Conservation (phyloP, 1,139 yeast genomes). For the Pichia terricola region DNA sequence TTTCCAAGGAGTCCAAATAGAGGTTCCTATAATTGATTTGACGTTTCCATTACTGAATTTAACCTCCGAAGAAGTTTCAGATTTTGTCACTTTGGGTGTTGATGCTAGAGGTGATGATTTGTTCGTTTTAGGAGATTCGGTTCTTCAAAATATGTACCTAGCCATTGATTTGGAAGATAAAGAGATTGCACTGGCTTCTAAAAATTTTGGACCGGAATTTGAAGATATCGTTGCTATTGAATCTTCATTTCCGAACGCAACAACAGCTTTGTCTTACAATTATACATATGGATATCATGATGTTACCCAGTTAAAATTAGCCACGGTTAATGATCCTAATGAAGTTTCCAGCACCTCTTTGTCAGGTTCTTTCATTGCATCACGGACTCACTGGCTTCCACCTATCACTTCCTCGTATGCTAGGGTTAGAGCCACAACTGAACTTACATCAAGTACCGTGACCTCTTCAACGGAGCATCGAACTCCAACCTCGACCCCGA, state of each 20-base stretch:
- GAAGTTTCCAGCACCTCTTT: constrained; percentile 6
- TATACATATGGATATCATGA: constrained; percentile 10
- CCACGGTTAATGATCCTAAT: constrained; percentile 10
- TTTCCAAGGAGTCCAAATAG: constrained; percentile 41
- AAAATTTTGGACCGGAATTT: constrained; percentile 28
- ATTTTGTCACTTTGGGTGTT: constrained; percentile 22
- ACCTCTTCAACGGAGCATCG: no score
- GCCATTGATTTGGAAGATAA: constrained; percentile 64
- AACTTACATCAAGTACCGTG: no score
- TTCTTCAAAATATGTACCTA: constrained; percentile 60
- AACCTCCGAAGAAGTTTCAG: background rate
- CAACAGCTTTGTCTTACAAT: constrained; percentile 7
- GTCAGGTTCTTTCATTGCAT: constrained; percentile 1
- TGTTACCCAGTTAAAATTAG: constrained; percentile 10
- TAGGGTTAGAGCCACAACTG: no score
- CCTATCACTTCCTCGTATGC: no score
- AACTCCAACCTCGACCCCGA: no score
- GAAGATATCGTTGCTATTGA: constrained; percentile 20
- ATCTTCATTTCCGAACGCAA: constrained; percentile 6
- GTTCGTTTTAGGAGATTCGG: constrained; percentile 54
- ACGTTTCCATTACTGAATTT: constrained; percentile 9
- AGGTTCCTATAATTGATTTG: constrained; percentile 31
- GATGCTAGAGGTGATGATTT: constrained; percentile 19
- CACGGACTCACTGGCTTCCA: no score
- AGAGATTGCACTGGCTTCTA: constrained; percentile 42